Evolutionary conservation across 306 rosid genomes (phyloP), one percentile per base, ranked within the genome.

Genomic region (Sicyos baderoa): DNA sequence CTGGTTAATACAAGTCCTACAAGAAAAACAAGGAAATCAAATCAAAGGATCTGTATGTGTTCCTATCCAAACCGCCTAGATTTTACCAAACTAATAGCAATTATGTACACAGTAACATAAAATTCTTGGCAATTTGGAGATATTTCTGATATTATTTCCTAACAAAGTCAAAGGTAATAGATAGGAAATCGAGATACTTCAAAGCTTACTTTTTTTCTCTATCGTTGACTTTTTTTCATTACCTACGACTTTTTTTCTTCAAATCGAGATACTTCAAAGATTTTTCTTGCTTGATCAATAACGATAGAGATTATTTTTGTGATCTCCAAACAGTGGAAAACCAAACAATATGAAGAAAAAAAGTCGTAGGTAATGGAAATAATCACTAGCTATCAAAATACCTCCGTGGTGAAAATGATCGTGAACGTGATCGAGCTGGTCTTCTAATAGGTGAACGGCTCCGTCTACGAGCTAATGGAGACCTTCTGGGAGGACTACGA

Each of bases 401-500:
- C 99, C 99, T 90, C 68, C 96, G 85, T 21, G 97, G 97, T 52
- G 99, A 90, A 77, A 84, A 73, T 48, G 99, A 94, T 79, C 95
- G 86, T 4, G 97, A 88, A n/a, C 89, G 90, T 27, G 99, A 86
- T 72, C 92, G 88, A 70, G 70, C 86, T 74, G 87, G 71, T 81
- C 99, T 88, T 29, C 96, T 91, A 61, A 87, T 75, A 27, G 97
- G 99, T 76, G 99, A 88, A 66, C 96, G 96, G 77, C 85, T 87
- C 9, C 93, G 95, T 74, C 96, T 90, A 23, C 91, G 95, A 75
- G 74, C 64, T 15, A 86, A 71, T 51, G 99, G 97, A 82, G 99
- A 88, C 65, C 99, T 94, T 82, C 99, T 88, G 65, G 94, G 97
- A 78, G 98, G 99, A 78, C 96, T 94, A 27, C 95, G 96, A 79